phyloP scores from a whole-genome alignment of 148 eudicot species.

The Arctostaphylos glauca region DNA sequence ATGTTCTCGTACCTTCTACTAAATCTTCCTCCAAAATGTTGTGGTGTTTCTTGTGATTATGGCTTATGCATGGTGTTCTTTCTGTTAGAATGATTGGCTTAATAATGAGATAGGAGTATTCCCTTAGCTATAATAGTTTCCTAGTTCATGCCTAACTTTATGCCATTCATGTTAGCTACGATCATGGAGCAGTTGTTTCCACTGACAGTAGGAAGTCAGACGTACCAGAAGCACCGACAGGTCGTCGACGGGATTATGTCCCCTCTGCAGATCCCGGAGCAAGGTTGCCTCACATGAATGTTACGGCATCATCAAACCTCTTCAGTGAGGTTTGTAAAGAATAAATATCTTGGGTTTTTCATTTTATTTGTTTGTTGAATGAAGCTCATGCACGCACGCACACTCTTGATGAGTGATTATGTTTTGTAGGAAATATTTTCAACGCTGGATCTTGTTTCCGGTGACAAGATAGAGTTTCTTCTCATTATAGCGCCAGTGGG shows the following conservation, averaged over 20 bases:
- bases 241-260: constrained; percentile 76
- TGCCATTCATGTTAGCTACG: constrained; percentile 43
- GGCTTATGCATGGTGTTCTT: background rate
- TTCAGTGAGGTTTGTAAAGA: constrained; percentile 43
- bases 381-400: background rate
- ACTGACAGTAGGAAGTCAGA: constrained; percentile 28
- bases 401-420: background rate
- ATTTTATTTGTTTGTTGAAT: background rate
- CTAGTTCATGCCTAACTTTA: background rate
- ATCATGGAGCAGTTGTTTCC: constrained; percentile 63
- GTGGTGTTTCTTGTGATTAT: background rate
- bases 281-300: constrained; percentile 83
- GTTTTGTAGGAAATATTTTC: constrained; percentile 49
- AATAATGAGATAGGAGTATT: too few species aligned
- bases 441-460: constrained; percentile 70
- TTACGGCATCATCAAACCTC: constrained; percentile 38
- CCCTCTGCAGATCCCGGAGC: constrained; percentile 86
- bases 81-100: background rate
- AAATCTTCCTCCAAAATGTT: background rate
- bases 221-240: constrained; percentile 53
- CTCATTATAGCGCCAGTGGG: constrained; percentile 69
- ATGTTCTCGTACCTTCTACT: background rate
- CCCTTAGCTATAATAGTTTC: too few species aligned
- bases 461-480: constrained; percentile 65
- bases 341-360: background rate